phyloP scores from a whole-genome alignment of 1,284 basidiomycete species.

The Cryptococcus sp. region DNA sequence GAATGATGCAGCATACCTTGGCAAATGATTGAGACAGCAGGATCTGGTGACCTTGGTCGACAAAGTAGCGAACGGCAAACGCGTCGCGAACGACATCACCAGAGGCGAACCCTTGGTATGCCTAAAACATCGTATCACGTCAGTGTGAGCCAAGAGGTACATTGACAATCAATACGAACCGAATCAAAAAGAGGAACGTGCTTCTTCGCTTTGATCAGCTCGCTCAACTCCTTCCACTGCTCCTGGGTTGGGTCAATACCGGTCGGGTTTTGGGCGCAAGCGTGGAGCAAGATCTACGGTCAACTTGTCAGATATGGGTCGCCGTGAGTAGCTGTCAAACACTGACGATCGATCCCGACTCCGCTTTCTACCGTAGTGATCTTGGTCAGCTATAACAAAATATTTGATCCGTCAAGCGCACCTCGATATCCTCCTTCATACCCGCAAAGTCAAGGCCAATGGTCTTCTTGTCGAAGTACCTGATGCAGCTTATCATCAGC shows the following conservation, averaged over 20 bases:
- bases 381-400: background rate
- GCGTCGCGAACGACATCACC: constrained; percentile 86
- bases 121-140: constrained; percentile 63
- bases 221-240: constrained; percentile 91
- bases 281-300: constrained; percentile 57
- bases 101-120: constrained; percentile 94
- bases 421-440: constrained; percentile 81
- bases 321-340: background rate
- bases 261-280: constrained; percentile 89
- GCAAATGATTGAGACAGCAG: constrained; percentile 93
- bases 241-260: constrained; percentile 91
- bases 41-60: constrained; percentile 80
- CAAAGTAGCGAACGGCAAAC: constrained; percentile 94
- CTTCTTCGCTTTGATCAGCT: constrained; percentile 69
- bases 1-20: constrained; percentile 59
- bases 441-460: constrained; percentile 91
- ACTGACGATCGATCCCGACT: constrained; percentile 55
- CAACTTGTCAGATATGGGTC: background rate
- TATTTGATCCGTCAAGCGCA: constrained; percentile 41
- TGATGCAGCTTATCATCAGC: constrained; percentile 2
- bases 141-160: constrained; percentile 54
- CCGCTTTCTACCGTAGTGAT: constrained; percentile 44
- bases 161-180: too few species aligned
- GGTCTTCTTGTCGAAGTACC: constrained; percentile 90
- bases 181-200: constrained; percentile 65